Percentiles rank a stretch among this genome's conserved stretches.
Conservation (phyloP, 495 filamentous ascomycete genomes). For the Coniosporium apollinis region DNA sequence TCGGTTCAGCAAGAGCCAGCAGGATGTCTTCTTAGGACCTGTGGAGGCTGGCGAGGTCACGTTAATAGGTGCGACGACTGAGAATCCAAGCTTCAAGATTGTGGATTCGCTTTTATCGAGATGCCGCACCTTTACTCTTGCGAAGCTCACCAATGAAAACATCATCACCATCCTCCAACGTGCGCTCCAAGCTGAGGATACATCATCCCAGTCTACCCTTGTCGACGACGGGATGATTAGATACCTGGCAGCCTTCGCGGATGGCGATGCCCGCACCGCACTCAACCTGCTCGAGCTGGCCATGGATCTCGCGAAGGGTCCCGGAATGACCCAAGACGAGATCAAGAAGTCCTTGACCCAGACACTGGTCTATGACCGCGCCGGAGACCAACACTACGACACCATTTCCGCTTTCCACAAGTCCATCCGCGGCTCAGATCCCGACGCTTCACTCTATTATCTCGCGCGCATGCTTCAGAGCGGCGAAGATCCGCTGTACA, state of each 20-base stretch:
- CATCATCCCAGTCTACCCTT: conserved; percentile 37
- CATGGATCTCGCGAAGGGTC: conserved; percentile 42
- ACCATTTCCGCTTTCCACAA: conserved; percentile 97
- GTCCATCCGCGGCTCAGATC: conserved; percentile 68
- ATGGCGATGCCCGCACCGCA: conserved; percentile 83
- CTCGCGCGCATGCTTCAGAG: conserved; percentile 90
- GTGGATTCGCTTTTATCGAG: conserved; percentile 75
- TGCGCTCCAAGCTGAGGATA: conserved; percentile 47
- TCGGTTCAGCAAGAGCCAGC: conserved; percentile 80
- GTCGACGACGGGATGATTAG: conserved; percentile 60
- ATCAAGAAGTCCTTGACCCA: conserved; percentile 71
- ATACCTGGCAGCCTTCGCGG: conserved; percentile 72
- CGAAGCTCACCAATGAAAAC: conserved; percentile 53
- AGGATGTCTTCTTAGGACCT: conserved; percentile 87
- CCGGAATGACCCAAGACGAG: conserved; percentile 38
- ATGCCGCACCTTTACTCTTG: conserved; percentile 77
- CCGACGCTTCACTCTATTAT: conserved; percentile 85
- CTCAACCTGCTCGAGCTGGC: conserved; percentile 85
- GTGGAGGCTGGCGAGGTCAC: conserved; percentile 86
- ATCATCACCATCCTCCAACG: conserved; percentile 54
- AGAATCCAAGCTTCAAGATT: conserved; percentile 93
- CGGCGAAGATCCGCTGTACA: conserved; percentile 84
- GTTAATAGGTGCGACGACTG: conserved; percentile 87
- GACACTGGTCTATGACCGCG: conserved; percentile 85
- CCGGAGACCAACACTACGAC: conserved; percentile 91